Evolutionary conservation across 2,329 filamentous ascomycete genomes (phyloP).

Genomic region (Amauroascus verrucosus): DNA sequence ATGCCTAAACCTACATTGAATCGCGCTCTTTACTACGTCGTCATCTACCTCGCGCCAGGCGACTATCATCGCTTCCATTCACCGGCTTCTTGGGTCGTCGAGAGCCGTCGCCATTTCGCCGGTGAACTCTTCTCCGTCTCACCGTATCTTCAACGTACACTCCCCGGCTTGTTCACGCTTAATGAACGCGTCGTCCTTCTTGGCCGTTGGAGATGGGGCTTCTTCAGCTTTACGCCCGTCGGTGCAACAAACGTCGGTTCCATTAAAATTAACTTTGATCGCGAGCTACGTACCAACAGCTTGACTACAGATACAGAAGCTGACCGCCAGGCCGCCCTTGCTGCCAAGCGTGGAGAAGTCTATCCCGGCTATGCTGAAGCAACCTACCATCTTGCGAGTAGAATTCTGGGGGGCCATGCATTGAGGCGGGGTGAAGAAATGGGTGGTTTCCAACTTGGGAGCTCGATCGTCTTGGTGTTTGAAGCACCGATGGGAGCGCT

Average conservation of each 20-base stretch:
- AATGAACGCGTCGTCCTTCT: constrained; percentile 93
- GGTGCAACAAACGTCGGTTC: constrained; percentile 96
- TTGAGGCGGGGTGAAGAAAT: constrained; percentile 86
- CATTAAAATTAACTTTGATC: constrained; percentile 94
- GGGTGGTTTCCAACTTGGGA: constrained; percentile 94
- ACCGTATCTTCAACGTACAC: constrained; percentile 82
- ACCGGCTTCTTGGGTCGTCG: constrained; percentile 87
- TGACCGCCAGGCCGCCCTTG: constrained; percentile 72
- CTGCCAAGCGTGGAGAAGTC: constrained; percentile 62
- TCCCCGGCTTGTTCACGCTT: constrained; percentile 89
- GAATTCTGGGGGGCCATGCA: constrained; percentile 70
- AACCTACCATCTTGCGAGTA: constrained; percentile 68
- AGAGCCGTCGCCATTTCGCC: constrained; percentile 90
- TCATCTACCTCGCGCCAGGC: constrained; percentile 90
- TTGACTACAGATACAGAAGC: constrained; percentile 86
- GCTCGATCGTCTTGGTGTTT: constrained; percentile 90
- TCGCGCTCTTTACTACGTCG: constrained; percentile 75
- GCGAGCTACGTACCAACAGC: constrained; percentile 84
- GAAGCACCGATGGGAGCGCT: constrained; percentile 66
- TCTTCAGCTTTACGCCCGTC: constrained; percentile 92
- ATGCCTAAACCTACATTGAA: constrained; percentile 52
- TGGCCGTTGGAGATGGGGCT: constrained; percentile 90
- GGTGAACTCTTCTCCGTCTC: constrained; percentile 93
- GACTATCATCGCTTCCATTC: constrained; percentile 99
- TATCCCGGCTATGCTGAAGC: constrained; percentile 92